These are phyloP conservation scores for Stephanodiscus minutulus DNA, from an alignment of 108 stramenopile species.

Conservation along the genomic window DNA sequence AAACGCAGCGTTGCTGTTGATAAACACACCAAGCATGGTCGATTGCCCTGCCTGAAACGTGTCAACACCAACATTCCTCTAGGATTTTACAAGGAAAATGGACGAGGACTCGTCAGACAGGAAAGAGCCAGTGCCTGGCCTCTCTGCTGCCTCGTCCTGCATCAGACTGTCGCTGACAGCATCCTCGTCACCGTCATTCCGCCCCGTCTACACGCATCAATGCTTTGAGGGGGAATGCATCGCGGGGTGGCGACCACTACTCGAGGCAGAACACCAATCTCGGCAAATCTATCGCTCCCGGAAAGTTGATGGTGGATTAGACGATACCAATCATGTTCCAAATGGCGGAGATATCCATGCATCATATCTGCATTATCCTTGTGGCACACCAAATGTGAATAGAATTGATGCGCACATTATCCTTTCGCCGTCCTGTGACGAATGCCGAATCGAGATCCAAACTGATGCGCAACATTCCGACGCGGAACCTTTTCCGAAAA, in stretches of 20 bases:
- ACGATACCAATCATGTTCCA: background rate
- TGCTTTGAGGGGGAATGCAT: constrained; percentile 60
- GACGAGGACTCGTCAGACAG: constrained; percentile 5
- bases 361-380: constrained; percentile 15
- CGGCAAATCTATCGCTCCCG: constrained; percentile 24
- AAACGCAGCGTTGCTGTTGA: too few relatives aligned
- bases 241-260: constrained; percentile 61
- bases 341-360: constrained; percentile 11
- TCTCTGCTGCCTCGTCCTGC: constrained; percentile 49
- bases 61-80: too few relatives aligned
- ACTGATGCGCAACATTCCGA: constrained; percentile 1
- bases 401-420: constrained; percentile 30
- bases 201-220: constrained; percentile 85
- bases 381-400: background rate
- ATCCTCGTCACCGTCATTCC: constrained; percentile 38
- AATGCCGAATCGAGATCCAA: constrained; percentile 35
- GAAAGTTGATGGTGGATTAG: constrained; percentile 4
- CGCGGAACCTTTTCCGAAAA: constrained; percentile 23
- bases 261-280: constrained; percentile 35
- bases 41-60: too few relatives aligned
- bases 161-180: constrained; percentile 29
- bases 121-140: constrained; percentile 46
- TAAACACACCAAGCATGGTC: too few relatives aligned
- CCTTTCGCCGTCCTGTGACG: constrained; percentile 29
- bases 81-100: too few relatives aligned